Conservation (phyloP, 129 eudicot species). For the Glebionis coronaria region DNA sequence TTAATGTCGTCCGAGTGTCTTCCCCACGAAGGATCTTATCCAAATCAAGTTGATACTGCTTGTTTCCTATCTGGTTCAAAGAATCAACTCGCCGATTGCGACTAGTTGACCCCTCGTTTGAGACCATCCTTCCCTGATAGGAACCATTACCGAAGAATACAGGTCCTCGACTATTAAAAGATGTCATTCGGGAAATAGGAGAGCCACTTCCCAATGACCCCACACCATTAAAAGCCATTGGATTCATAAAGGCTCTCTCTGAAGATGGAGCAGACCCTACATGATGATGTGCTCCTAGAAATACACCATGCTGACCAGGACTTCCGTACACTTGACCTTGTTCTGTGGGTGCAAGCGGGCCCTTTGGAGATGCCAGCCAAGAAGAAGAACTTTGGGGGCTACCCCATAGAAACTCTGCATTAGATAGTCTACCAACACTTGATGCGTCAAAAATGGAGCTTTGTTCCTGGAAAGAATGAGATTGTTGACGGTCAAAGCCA, state of each 20-base stretch:
- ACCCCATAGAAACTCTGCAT: conserved; percentile 96
- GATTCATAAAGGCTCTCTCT: conserved; percentile 51
- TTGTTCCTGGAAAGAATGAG: conserved; percentile 51
- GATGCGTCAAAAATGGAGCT: conserved; percentile 50
- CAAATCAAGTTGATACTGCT: conserved; percentile 92
- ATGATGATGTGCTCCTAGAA: conserved; percentile 53
- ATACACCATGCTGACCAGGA: conserved; percentile 45
- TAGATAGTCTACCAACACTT: conserved; percentile 74
- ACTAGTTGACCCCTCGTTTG: conserved; percentile 41
- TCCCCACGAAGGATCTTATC: conserved; percentile 83
- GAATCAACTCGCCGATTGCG: conserved; percentile 58
- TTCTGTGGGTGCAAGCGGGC: conserved; percentile 26
- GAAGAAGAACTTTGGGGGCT: conserved; percentile 66
- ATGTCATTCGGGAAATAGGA: conserved; percentile 69
- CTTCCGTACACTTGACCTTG: conserved; percentile 36
- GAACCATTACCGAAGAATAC: conserved; percentile 56
- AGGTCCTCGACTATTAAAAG: conserved; percentile 60
- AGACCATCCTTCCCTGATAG: conserved; percentile 45
- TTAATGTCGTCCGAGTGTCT: conserved; percentile 83
- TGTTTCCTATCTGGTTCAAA: conserved; percentile 69
- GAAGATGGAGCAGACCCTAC: conserved; percentile 92
- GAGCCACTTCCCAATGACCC: conserved; percentile 37
- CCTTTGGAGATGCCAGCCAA: conserved; percentile 61
- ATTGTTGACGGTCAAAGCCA: conserved; percentile 45
- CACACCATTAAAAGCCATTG: conserved; percentile 36